Evolutionary conservation across 768 basidiomycete genomes (phyloP).

Genomic region (Hericium rajendrae): DNA sequence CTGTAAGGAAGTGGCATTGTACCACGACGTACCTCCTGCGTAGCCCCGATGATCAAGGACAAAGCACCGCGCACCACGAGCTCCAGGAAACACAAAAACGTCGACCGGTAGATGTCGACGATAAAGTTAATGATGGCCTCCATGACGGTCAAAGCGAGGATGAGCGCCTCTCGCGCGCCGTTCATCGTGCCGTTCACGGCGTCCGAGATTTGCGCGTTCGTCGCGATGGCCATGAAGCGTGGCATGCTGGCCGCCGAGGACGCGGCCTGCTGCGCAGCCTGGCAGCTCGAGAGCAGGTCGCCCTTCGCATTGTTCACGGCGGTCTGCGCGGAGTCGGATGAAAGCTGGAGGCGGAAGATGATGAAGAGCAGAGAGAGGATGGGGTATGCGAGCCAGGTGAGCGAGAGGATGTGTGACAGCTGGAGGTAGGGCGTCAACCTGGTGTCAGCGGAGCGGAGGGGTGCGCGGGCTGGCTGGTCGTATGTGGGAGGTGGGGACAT

Average conservation of each 20-base stretch:
- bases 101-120: slow-evolving; percentile 85
- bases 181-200: slow-evolving; percentile 74
- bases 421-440: slow-evolving; percentile 74
- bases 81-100: slow-evolving; percentile 90
- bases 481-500: slow-evolving; percentile 45
- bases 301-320: slow-evolving; percentile 61
- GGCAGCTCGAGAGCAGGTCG: slow-evolving; percentile 75
- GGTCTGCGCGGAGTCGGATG: slow-evolving; percentile 58
- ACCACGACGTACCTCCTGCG: slow-evolving; percentile 56
- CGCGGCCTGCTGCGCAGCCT: slow-evolving; percentile 76
- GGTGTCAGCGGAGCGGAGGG: slow-evolving; percentile 9
- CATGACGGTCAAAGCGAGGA: slow-evolving; percentile 72
- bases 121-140: slow-evolving; percentile 88
- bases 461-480: slow-evolving; percentile 29
- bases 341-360: slow-evolving; percentile 72
- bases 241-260: slow-evolving; percentile 80
- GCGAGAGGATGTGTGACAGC: slow-evolving; percentile 73
- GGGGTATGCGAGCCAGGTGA: slow-evolving; percentile 88
- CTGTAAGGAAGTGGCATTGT: no score
- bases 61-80: slow-evolving; percentile 78
- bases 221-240: slow-evolving; percentile 76
- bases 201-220: slow-evolving; percentile 70
- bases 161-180: slow-evolving; percentile 63
- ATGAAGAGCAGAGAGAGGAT: slow-evolving; percentile 84
- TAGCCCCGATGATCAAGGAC: slow-evolving; percentile 70